A percentile compares a stretch with the other conserved stretches of the same genome.
Conservation (phyloP, 805 yeast genomes). For the Sugiyamaella boreocaroliniensis region DNA sequence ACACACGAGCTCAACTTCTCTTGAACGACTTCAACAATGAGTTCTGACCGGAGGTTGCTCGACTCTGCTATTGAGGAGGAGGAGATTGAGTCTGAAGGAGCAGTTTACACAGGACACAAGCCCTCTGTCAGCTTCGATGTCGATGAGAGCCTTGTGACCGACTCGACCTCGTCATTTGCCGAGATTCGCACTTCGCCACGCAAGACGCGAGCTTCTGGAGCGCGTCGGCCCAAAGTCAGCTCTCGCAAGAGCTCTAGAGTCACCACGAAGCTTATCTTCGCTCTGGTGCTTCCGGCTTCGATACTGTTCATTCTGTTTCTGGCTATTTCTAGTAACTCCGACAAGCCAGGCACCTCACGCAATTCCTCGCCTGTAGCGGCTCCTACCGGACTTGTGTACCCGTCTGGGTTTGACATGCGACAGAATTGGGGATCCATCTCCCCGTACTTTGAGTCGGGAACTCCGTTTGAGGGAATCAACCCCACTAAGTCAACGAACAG, state of each 20-base stretch:
- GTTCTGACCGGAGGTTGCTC: neutral
- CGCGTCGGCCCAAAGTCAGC: slow-evolving; percentile 1
- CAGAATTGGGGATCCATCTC: slow-evolving; percentile 37
- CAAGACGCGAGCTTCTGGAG: neutral
- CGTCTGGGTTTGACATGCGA: slow-evolving; percentile 32
- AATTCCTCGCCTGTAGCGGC: slow-evolving; percentile 29
- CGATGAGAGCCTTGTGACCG: slow-evolving; percentile 1
- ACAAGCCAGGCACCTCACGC: slow-evolving; percentile 12
- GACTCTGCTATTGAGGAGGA: neutral
- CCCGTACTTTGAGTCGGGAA: slow-evolving; percentile 34
- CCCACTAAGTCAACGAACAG: slow-evolving; percentile 20
- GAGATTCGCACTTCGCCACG: neutral
- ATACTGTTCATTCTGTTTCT: slow-evolving; percentile 18
- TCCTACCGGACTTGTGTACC: slow-evolving; percentile 31
- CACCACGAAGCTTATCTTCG: slow-evolving; percentile 6
- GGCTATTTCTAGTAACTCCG: slow-evolving; percentile 15
- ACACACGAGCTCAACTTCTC: neutral
- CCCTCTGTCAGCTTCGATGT: slow-evolving; percentile 7
- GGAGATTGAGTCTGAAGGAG: neutral
- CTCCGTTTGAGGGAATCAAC: slow-evolving; percentile 28
- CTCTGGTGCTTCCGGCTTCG: slow-evolving; percentile 21
- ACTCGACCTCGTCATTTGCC: neutral
- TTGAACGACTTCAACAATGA: neutral
- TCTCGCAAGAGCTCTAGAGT: slow-evolving; percentile 1
- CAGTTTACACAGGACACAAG: neutral